Evolutionary conservation across 139 green algal species (phyloP).

Genomic region (Micractinium conductrix): DNA sequence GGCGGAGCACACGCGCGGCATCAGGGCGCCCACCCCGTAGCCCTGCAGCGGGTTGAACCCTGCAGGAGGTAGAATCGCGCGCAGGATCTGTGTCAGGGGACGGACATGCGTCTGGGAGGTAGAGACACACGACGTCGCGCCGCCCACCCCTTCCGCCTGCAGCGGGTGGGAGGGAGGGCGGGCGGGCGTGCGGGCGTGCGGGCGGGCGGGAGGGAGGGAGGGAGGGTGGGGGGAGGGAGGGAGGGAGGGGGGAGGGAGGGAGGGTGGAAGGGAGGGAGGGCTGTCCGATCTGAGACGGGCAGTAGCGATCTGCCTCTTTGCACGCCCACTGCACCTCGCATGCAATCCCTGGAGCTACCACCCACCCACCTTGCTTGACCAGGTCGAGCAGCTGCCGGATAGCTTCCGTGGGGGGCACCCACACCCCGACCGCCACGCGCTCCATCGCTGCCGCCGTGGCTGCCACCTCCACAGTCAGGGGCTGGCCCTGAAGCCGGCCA

Average conservation of each 20-base stretch:
- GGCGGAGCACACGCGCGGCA: slow-evolving; percentile 28
- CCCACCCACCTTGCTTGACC: slow-evolving; percentile 32
- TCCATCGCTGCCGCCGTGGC: slow-evolving; percentile 24
- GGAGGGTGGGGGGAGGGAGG: slow-evolving; percentile 33
- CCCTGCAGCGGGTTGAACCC: slow-evolving; percentile 66
- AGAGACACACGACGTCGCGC: too few relatives aligned
- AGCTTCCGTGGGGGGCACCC: slow-evolving; percentile 18
- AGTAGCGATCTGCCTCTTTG: not conserved
- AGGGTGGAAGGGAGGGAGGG: too few relatives aligned
- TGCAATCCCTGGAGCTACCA: too few relatives aligned
- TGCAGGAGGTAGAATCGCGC: slow-evolving; percentile 4
- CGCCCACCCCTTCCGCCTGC: too few relatives aligned
- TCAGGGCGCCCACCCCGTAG: slow-evolving; percentile 49
- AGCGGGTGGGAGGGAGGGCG: too few relatives aligned
- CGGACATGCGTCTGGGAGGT: too few relatives aligned
- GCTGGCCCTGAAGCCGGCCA: slow-evolving; percentile 16
- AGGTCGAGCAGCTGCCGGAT: slow-evolving; percentile 54
- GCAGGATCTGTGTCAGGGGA: too few relatives aligned
- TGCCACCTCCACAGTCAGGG: slow-evolving; percentile 2
- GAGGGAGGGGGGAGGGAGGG: not conserved
- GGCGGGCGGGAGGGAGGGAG: too few relatives aligned
- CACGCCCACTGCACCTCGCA: not conserved
- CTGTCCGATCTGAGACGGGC: too few relatives aligned
- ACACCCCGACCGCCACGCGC: not conserved
- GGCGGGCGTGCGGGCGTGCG: too few relatives aligned